phyloP scores from a whole-genome alignment of 2,329 filamentous ascomycete genomes.

The Rhynchosporium graminicola region DNA sequence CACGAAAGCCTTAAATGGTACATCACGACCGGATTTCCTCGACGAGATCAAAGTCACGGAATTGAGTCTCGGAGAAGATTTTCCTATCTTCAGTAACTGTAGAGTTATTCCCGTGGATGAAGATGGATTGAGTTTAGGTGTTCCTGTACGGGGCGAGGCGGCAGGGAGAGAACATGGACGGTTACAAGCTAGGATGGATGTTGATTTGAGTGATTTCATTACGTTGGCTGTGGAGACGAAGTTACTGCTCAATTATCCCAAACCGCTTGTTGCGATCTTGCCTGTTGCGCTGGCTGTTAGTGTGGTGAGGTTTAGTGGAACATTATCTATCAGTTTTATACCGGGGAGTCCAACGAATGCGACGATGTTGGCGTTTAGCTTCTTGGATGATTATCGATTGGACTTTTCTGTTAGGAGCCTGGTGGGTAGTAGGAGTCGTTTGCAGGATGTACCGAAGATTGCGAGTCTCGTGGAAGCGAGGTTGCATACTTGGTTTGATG shows the following conservation, averaged over 20 bases:
- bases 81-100: constrained; percentile 98
- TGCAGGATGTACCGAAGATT: constrained; percentile 88
- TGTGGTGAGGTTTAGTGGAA: constrained; percentile 92
- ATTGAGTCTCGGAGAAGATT: constrained; percentile 91
- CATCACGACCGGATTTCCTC: constrained; percentile 82
- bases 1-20: constrained; percentile 84
- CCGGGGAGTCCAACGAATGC: constrained; percentile 67
- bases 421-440: constrained; percentile 73
- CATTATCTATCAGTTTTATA: constrained; percentile 88
- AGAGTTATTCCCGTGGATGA: constrained; percentile 90
- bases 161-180: constrained; percentile 63
- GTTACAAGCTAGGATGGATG: constrained; percentile 93
- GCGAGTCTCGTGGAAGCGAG: constrained; percentile 79
- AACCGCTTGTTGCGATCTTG: constrained; percentile 81
- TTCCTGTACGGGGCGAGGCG: constrained; percentile 44
- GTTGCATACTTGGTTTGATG: constrained; percentile 85
- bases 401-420: constrained; percentile 81
- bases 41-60: constrained; percentile 94
- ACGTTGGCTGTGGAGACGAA: constrained; percentile 95
- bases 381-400: constrained; percentile 83
- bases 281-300: constrained; percentile 91
- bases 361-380: constrained; percentile 93
- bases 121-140: constrained; percentile 63
- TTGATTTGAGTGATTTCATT: constrained; percentile 93
- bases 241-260: constrained; percentile 90